Conservation (phyloP, 495 filamentous ascomycete genomes). For the Cladorrhinum samala region DNA sequence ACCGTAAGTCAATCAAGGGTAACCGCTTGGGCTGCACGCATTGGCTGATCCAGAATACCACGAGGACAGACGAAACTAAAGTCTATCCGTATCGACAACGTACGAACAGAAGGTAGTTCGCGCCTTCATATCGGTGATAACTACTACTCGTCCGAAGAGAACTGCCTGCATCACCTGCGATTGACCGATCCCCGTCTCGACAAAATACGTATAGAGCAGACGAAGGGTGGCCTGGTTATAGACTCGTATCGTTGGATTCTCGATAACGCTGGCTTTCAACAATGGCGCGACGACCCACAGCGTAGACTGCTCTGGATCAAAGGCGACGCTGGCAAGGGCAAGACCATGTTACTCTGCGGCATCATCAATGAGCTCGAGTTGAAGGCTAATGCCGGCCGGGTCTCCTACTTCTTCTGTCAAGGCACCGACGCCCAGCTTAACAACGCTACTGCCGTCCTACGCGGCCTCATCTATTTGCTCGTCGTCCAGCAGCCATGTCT, state of each 20-base stretch:
- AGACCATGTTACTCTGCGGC: slow-evolving; percentile 44
- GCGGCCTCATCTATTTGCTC: slow-evolving; percentile 26
- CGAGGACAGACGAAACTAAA: too few relatives aligned
- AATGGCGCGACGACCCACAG: slow-evolving; percentile 9
- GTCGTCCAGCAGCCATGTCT: slow-evolving; percentile 28
- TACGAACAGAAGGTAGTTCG: too few relatives aligned
- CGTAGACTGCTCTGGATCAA: slow-evolving; percentile 40
- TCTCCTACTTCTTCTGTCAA: slow-evolving; percentile 40
- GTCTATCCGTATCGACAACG: too few relatives aligned
- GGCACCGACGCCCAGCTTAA: slow-evolving; percentile 27
- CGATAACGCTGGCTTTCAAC: slow-evolving; percentile 3
- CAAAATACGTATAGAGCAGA: slow-evolving; percentile 34
- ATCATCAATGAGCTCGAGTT: slow-evolving; percentile 33
- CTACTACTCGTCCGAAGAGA: too few relatives aligned
- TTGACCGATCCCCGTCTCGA: slow-evolving; percentile 13
- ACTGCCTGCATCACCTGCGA: background rate
- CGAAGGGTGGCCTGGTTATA: slow-evolving; percentile 29
- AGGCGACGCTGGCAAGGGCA: slow-evolving; percentile 42
- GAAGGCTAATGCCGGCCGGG: slow-evolving; percentile 21
- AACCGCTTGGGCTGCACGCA: too few relatives aligned
- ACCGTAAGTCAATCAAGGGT: too few relatives aligned
- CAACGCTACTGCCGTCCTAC: slow-evolving; percentile 27
- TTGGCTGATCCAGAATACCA: too few relatives aligned
- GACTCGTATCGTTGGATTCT: slow-evolving; percentile 42
- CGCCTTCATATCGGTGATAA: too few relatives aligned